Evolutionary conservation across 352 stramenopile genomes (phyloP).

Genomic region (Salisapilia sapeloensis): DNA sequence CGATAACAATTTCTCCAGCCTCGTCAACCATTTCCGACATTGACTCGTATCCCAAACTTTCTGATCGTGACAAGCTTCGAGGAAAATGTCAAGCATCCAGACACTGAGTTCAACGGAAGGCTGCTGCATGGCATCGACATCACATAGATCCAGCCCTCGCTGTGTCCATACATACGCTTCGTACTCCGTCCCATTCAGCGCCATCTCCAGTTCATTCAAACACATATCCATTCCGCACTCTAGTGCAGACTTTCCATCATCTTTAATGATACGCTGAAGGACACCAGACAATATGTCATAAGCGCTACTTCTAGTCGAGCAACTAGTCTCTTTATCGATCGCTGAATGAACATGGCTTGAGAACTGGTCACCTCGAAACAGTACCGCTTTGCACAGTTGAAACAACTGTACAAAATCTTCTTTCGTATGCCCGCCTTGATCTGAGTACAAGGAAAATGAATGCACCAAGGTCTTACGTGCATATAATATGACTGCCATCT

Average conservation of each 20-base stretch:
- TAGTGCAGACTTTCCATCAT: no score
- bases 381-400: slow-evolving; percentile 22
- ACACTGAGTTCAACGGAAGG: slow-evolving; percentile 58
- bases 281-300: slow-evolving; percentile 2
- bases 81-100: slow-evolving; percentile 41
- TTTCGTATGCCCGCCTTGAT: not conserved
- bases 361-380: slow-evolving; percentile 37
- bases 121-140: slow-evolving; percentile 25
- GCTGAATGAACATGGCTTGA: slow-evolving; percentile 1
- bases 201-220: slow-evolving; percentile 40
- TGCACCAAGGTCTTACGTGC: slow-evolving; percentile 5
- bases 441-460: not conserved
- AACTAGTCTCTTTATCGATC: slow-evolving; percentile 1
- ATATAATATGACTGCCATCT: slow-evolving; percentile 14
- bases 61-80: slow-evolving; percentile 2
- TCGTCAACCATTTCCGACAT: not conserved
- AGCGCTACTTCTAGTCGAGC: no score
- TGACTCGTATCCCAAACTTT: not conserved
- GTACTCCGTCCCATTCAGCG: slow-evolving; percentile 20
- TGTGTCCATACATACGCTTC: slow-evolving; percentile 71
- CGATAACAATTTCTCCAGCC: not conserved
- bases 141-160: slow-evolving; percentile 24
- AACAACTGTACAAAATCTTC: slow-evolving; percentile 10
- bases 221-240: slow-evolving; percentile 39
- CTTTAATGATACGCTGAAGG: no score